Evolutionary conservation across 1,139 yeast genomes (phyloP).

Genomic region (Cylindricascospora bacillispora): DNA sequence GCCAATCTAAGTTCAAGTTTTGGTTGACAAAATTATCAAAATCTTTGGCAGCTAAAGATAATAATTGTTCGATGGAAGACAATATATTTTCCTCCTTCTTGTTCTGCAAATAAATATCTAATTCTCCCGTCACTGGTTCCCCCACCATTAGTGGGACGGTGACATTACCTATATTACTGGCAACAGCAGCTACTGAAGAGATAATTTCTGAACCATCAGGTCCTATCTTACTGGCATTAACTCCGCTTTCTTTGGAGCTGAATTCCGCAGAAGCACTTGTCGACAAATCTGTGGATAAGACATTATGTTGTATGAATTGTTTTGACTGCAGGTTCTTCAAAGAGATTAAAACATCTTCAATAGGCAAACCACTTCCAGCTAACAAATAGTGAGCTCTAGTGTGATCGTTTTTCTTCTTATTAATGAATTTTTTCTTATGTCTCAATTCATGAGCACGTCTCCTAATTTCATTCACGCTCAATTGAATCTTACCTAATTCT

Average conservation of each 20-base stretch:
- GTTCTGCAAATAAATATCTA: conserved; percentile 48
- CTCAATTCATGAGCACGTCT: conserved; percentile 55
- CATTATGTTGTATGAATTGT: conserved; percentile 12
- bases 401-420: conserved; percentile 32
- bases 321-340: conserved; percentile 29
- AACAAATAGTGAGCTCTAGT: conserved; percentile 84
- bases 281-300: no score
- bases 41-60: conserved; percentile 63
- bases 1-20: conserved; percentile 76
- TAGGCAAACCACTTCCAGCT: conserved; percentile 81
- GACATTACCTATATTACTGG: neutral
- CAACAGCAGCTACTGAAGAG: neutral
- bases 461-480: conserved; percentile 63
- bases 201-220: neutral
- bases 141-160: conserved; percentile 7
- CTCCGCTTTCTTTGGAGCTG: no score
- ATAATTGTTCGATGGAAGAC: conserved; percentile 71
- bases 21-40: conserved; percentile 68
- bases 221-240: neutral
- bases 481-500: conserved; percentile 23
- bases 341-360: conserved; percentile 74
- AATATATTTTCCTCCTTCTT: conserved; percentile 77
- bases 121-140: conserved; percentile 18
- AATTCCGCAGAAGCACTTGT: no score
- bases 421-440: conserved; percentile 28